Evolutionary conservation across 2,329 filamentous ascomycete species (phyloP), one percentile per base, ranked within the genome.

Genomic region (Aspergillus brunneoviolaceus): DNA sequence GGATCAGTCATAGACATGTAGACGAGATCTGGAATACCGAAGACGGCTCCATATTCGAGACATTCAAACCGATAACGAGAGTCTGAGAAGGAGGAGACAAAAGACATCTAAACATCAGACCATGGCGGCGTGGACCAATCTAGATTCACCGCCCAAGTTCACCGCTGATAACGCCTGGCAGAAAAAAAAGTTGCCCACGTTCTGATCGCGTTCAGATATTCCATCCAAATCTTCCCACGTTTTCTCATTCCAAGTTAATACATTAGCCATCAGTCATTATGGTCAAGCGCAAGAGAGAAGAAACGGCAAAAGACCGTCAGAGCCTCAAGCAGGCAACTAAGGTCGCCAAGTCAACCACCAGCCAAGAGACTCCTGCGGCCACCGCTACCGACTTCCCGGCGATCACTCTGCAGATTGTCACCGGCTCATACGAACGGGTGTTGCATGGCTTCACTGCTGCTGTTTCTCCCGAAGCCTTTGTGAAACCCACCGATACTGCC

Each of bases 401-500:
- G 60, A 49, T 86, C 66, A 88, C 89, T n/a, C 82, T 98, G 60
- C 95, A 98, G 76, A 89, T 99, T 66, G 84, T 98, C 61, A 89
- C 92, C 6, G 95, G 95, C 51, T 97, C 93, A 56, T 99, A 99
- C 78, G 95, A 99, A 73, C 86, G 92, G 65, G 87, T 96, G 53
- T 84, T 99, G 21, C 95, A 99, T 75, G 95, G 95, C 61, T 84
- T 97, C 69, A 91, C 90, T 7, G 92, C 90, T n/a, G 86, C 86
- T 2, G 80, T 96, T 55, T 81, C 84, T 25, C 63, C 70, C 16
- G 60, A 63, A 11, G 59, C 62, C 12, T 63, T 72, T 70, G 65
- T 72, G 64, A 45, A 19, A 7, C 52, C 62, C 58, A 47, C 68
- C 53, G 58, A 69, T 33, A 54, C 66, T 33, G 65, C 72, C 39